phyloP scores from a whole-genome alignment of 2,329 filamentous ascomycete genomes.

The Malbranchea zuffiana region DNA sequence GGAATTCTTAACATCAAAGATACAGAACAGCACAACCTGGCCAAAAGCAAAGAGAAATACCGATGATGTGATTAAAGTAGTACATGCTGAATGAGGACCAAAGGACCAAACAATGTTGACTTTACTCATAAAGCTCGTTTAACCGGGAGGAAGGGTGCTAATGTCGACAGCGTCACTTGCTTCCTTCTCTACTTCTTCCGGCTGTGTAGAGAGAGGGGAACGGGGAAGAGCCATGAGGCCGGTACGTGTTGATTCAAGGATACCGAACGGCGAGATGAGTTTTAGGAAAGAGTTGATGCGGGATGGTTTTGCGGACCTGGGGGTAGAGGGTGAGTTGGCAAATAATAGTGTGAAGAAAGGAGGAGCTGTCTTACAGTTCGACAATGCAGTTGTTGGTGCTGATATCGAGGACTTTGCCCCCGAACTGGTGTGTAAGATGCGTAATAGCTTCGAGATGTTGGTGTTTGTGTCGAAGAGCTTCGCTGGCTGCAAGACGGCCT shows the following conservation, averaged over 20 bases:
- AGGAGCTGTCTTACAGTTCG: conserved; percentile 60
- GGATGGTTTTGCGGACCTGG: conserved; percentile 75
- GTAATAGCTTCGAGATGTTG: conserved; percentile 95
- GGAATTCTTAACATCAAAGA: neutral
- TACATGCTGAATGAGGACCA: neutral
- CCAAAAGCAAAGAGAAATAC: neutral
- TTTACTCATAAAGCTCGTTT: too few relatives aligned
- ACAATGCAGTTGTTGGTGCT: conserved; percentile 98
- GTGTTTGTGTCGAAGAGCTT: conserved; percentile 92
- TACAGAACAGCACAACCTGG: neutral
- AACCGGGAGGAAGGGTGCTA: conserved; percentile 87
- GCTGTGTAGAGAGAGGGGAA: conserved; percentile 68
- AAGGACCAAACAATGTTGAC: too few relatives aligned
- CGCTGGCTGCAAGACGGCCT: conserved; percentile 68
- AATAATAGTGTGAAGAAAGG: conserved; percentile 5
- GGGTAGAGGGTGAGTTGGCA: neutral
- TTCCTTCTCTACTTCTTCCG: conserved; percentile 69
- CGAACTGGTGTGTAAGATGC: conserved; percentile 93
- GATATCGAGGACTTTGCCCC: conserved; percentile 93
- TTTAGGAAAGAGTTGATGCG: conserved; percentile 98
- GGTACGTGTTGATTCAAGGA: conserved; percentile 88
- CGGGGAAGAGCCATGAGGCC: conserved; percentile 94
- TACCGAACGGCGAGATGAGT: conserved; percentile 85
- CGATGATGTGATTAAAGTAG: neutral
- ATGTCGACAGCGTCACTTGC: conserved; percentile 90